phyloP scores from a whole-genome alignment of 2,329 filamentous ascomycete species.

The Amauroascus verrucosus region DNA sequence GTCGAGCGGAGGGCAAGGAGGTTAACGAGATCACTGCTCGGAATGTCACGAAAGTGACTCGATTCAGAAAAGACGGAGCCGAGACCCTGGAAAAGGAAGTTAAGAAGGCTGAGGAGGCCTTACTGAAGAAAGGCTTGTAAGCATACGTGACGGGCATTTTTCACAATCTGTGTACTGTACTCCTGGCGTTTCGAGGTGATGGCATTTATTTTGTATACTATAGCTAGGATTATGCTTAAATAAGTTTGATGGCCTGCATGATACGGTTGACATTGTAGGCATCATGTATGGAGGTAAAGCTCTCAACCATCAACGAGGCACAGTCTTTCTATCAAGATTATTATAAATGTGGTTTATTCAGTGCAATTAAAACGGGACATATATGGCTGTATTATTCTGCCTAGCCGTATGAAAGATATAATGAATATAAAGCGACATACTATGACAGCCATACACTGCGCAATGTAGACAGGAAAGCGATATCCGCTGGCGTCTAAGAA shows the following conservation, averaged over 20 bases:
- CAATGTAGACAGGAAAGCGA: background rate
- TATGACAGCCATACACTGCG: background rate
- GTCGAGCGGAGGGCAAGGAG: conserved; percentile 43
- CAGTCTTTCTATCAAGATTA: too few species aligned
- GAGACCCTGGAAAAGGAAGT: conserved; percentile 55
- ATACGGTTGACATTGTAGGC: too few species aligned
- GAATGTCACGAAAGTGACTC: conserved; percentile 77
- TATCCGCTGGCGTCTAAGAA: conserved; percentile 4
- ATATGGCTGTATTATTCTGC: background rate
- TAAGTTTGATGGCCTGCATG: background rate
- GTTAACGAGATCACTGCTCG: conserved; percentile 61
- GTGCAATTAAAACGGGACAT: too few species aligned
- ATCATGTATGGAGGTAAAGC: background rate
- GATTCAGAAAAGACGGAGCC: conserved; percentile 58
- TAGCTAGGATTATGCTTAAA: background rate
- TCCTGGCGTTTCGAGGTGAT: conserved; percentile 17
- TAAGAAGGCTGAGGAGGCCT: conserved; percentile 35
- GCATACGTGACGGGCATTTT: too few species aligned
- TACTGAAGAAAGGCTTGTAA: conserved; percentile 31
- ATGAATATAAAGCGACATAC: background rate
- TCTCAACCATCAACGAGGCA: background rate
- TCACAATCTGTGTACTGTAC: too few species aligned
- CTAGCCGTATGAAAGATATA: background rate
- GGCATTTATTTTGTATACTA: conserved; percentile 8
- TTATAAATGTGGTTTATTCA: too few species aligned